Evolutionary conservation across 2,329 filamentous ascomycete species (phyloP).

Genomic region (Penicillium sp.): DNA sequence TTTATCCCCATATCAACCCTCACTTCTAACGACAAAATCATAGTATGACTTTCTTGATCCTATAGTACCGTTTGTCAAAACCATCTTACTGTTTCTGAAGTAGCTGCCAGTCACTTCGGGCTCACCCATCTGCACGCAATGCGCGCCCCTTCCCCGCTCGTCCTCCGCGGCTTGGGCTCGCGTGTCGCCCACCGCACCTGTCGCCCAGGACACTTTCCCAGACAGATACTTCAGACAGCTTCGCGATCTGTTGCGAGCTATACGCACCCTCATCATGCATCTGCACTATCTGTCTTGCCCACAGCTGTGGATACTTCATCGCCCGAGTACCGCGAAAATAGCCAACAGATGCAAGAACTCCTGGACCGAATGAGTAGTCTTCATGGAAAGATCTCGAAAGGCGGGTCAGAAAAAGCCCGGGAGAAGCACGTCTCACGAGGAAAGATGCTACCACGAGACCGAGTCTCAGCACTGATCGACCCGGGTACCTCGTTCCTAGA

Average conservation of each 20-base stretch:
- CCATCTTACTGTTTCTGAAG: background rate
- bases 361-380: slow-evolving; percentile 67
- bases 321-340: slow-evolving; percentile 78
- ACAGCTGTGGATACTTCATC: slow-evolving; percentile 74
- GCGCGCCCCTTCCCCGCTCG: slow-evolving; percentile 37
- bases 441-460: slow-evolving; percentile 92
- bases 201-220: slow-evolving; percentile 4
- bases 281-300: slow-evolving; percentile 76
- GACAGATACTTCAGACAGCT: slow-evolving; percentile 5
- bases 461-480: slow-evolving; percentile 82
- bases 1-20: slow-evolving; percentile 1
- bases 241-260: slow-evolving; percentile 65
- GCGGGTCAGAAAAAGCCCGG: slow-evolving; percentile 76
- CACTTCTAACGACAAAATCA: background rate
- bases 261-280: slow-evolving; percentile 75
- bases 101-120: slow-evolving; percentile 5
- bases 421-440: slow-evolving; percentile 83
- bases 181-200: slow-evolving; percentile 17
- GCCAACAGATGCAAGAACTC: slow-evolving; percentile 70
- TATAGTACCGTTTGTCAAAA: background rate
- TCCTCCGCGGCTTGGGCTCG: slow-evolving; percentile 39
- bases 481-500: slow-evolving; percentile 88
- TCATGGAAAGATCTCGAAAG: slow-evolving; percentile 68
- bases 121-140: slow-evolving; percentile 35
- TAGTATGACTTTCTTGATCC: background rate